Percentiles rank a stretch among this genome's conserved stretches.
Conservation (phyloP, 139 green algal species). For the Pycnococcus provasolii region DNA sequence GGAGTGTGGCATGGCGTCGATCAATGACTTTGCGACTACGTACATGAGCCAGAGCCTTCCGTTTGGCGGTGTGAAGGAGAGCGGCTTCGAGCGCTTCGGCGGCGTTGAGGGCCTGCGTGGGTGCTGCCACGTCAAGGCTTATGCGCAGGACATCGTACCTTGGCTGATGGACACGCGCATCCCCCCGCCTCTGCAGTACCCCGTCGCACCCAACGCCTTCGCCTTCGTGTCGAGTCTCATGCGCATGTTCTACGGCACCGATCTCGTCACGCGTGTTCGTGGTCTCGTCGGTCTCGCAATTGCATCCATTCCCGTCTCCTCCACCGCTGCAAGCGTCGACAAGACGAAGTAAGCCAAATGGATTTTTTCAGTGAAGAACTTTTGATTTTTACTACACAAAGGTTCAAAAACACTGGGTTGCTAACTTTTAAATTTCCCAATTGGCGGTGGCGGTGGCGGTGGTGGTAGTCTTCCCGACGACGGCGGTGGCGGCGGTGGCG, state of each 20-base stretch:
- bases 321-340: too few species aligned
- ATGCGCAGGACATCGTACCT: conserved; percentile 67
- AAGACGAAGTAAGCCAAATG: too few species aligned
- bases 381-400: too few species aligned
- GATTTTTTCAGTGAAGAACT: too few species aligned
- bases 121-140: conserved; percentile 58
- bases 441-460: too few species aligned
- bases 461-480: too few species aligned
- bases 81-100: conserved; percentile 86
- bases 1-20: conserved; percentile 72
- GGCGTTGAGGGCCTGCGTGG: conserved; percentile 87
- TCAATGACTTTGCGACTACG: conserved; percentile 93
- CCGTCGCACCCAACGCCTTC: conserved; percentile 46
- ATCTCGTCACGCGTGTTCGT: too few species aligned
- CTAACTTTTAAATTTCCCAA: too few species aligned
- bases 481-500: too few species aligned
- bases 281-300: too few species aligned
- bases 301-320: too few species aligned
- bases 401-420: too few species aligned
- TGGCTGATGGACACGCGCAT: conserved; percentile 77
- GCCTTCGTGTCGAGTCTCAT: conserved; percentile 63
- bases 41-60: conserved; percentile 96
- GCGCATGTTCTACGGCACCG: conserved; percentile 68
- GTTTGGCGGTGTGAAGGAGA: conserved; percentile 93
- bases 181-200: conserved; percentile 69